Conservation (phyloP, 345 rosid species). For the Turritis glabra region DNA sequence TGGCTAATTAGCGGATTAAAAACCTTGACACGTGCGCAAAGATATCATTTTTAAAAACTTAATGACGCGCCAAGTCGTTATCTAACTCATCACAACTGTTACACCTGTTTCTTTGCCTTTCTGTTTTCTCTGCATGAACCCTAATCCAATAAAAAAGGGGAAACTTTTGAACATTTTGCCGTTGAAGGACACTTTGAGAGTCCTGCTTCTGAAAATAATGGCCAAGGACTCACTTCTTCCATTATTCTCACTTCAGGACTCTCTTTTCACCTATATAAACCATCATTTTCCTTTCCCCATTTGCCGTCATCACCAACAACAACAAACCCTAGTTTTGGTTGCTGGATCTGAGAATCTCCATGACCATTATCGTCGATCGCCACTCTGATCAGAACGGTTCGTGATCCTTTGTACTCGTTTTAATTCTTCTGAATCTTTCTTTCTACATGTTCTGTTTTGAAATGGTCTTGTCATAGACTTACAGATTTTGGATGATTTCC, state of each 20-base stretch:
- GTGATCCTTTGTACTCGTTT: conserved; percentile 1
- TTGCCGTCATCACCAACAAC: conserved; percentile 30
- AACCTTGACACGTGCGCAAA: background rate
- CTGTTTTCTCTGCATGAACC: conserved; percentile 17
- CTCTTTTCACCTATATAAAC: conserved; percentile 5
- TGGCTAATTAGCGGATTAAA: background rate
- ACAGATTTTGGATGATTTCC: background rate
- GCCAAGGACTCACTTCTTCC: conserved; percentile 32
- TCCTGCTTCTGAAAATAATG: conserved; percentile 36
- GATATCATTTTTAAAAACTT: background rate
- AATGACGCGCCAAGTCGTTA: conserved; percentile 26
- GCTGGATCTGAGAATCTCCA: conserved; percentile 8
- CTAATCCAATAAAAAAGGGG: background rate
- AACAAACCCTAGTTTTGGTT: conserved; percentile 28
- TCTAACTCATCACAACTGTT: background rate
- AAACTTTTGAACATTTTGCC: conserved; percentile 16
- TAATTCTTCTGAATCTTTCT: background rate
- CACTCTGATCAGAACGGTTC: conserved; percentile 28
- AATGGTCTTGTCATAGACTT: background rate
- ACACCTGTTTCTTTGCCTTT: conserved; percentile 11
- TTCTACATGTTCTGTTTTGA: background rate
- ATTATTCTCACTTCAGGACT: conserved; percentile 40
- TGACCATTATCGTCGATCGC: conserved; percentile 30
- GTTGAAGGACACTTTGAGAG: conserved; percentile 26
- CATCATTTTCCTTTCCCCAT: conserved; percentile 1